Base-by-base conservation (phyloP, 2,329 filamentous ascomycete species). In the Elsinoe fawcettii region DNA sequence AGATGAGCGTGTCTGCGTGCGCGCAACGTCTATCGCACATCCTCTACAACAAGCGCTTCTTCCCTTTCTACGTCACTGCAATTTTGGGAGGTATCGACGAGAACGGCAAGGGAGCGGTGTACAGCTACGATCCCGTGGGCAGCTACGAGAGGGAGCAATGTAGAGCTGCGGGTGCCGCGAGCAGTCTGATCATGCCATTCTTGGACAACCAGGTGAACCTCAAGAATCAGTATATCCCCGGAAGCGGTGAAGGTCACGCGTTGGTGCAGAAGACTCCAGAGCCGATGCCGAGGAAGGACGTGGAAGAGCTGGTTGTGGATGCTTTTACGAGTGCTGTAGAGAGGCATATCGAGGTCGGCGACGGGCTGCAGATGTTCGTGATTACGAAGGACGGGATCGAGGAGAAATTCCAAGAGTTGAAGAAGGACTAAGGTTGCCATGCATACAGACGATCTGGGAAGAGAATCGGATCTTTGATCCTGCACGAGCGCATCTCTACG, bases 171-270 rank as follows among this genome's bases (percentile, higher is more conserved):
- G 93, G 93, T 66, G 91, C 93, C 12, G 87, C 90, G 56, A 66
- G 63, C 49, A 93, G 88, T 68, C 77, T 99, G 73, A 99, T 99
- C 75, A 99, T 96, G 88, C 93, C 93, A 1, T 99, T 99, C 80
- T 76, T 99, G 69, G 93, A 99, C 74, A 99, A 99, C 73, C 95
- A 99, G 76, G 93, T 99, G 78, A 97, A 97, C 77, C 92, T 92
- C 80, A 99, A 96, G 82, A 99, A 99, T 73, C 92, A 96, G 78
- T 95, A 96, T 71, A 80, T 93, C 57, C 90, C 92, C 9, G 88
- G 86, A 47, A 92, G 88, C 66, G 90, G 90, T 58, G 81, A 82
- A 60, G 92, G 92, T 43, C 88, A 96, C 73, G 86, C 85, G 56
- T 76, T 96, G 66, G 76, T 87, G 76, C 82, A 87, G 73, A 81